Evolutionary conservation across 306 rosid species (phyloP).

Genomic region (Malus sylvestris): DNA sequence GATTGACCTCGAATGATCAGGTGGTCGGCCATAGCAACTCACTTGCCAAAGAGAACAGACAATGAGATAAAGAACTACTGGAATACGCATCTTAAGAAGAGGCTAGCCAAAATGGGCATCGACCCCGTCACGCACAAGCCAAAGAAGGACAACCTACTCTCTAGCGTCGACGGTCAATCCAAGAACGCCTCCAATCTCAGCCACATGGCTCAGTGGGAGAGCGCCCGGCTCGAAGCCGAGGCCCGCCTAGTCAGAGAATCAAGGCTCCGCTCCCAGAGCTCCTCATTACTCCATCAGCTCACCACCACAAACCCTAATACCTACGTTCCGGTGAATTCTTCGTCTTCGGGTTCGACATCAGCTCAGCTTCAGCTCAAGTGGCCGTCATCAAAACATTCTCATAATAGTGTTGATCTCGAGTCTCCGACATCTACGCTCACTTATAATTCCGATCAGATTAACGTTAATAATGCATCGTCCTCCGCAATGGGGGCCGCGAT

Average conservation of each 20-base stretch:
- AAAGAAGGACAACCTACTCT: slow-evolving; percentile 61
- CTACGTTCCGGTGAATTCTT: background rate
- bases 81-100: slow-evolving; percentile 95
- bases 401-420: slow-evolving; percentile 41
- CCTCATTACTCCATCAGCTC: slow-evolving; percentile 31
- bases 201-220: slow-evolving; percentile 99
- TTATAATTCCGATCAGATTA: slow-evolving; percentile 40
- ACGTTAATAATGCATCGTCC: background rate
- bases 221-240: slow-evolving; percentile 98
- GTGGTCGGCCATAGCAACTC: slow-evolving; percentile 99
- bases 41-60: slow-evolving; percentile 89
- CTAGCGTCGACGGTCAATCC: slow-evolving; percentile 57
- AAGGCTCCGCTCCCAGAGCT: slow-evolving; percentile 44
- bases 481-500: slow-evolving; percentile 5
- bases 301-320: slow-evolving; percentile 5
- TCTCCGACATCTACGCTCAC: slow-evolving; percentile 84
- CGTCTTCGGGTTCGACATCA: background rate
- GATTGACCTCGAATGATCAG: slow-evolving; percentile 23
- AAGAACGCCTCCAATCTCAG: slow-evolving; percentile 80
- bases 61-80: slow-evolving; percentile 96
- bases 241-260: slow-evolving; percentile 93
- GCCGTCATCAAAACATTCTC: background rate
- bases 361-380: background rate
- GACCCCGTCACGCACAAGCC: slow-evolving; percentile 97
- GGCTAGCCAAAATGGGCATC: slow-evolving; percentile 91